Percentiles rank a stretch among this genome's conserved stretches.
Evolutionary conservation across 2,329 filamentous ascomycete genomes (phyloP).

Genomic region (Stagonosporopsis cucurbitacearum): DNA sequence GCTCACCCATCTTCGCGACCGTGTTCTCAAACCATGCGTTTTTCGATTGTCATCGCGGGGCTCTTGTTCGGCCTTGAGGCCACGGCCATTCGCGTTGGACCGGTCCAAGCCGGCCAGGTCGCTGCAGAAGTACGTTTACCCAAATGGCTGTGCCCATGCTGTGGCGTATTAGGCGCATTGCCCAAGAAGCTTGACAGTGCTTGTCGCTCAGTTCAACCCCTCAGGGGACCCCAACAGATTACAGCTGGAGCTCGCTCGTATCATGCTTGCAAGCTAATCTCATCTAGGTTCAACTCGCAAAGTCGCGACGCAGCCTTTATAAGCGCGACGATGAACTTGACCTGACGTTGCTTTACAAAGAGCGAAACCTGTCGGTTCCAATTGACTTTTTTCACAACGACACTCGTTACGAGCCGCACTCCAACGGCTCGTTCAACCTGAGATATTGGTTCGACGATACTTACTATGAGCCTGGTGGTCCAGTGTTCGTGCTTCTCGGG

Average conservation of each 20-base stretch:
- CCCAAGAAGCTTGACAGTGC: slow-evolving; percentile 10
- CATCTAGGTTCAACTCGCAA: slow-evolving; percentile 24
- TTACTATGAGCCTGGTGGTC: slow-evolving; percentile 77
- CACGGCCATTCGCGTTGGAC: slow-evolving; percentile 28
- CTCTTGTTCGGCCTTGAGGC: slow-evolving; percentile 37
- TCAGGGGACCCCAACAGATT: too few species aligned
- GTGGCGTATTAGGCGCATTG: slow-evolving; percentile 4
- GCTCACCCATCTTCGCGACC: slow-evolving; percentile 13
- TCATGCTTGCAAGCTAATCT: not conserved
- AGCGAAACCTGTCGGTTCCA: slow-evolving; percentile 61
- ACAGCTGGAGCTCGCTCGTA: not conserved
- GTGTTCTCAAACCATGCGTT: slow-evolving; percentile 31
- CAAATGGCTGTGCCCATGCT: not conserved
- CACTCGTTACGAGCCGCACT: slow-evolving; percentile 77
- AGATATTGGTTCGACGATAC: slow-evolving; percentile 85
- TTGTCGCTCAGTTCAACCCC: not conserved
- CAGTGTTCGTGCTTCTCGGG: slow-evolving; percentile 76
- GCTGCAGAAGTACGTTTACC: slow-evolving; percentile 34
- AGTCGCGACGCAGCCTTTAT: slow-evolving; percentile 25
- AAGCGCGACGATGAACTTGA: slow-evolving; percentile 44
- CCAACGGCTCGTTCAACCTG: slow-evolving; percentile 69
- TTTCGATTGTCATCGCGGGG: slow-evolving; percentile 29
- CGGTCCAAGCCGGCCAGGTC: slow-evolving; percentile 28
- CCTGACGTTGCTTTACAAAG: slow-evolving; percentile 53
- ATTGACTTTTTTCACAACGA: slow-evolving; percentile 88